Conservation (phyloP, 179 eudicot species). For the Carnegiea gigantea region DNA sequence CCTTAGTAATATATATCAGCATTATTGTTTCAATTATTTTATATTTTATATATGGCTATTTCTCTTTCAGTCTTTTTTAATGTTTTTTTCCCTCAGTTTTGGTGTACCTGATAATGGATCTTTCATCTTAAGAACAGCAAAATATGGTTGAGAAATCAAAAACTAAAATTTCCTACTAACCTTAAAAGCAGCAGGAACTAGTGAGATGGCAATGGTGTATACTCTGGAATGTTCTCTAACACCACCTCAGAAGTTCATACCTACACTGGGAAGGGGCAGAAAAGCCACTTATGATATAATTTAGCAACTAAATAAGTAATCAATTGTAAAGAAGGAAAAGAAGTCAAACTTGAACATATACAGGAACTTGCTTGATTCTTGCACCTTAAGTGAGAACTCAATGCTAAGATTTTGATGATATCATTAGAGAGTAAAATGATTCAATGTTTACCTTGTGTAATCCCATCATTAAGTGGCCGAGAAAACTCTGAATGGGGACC, state of each 20-base stretch:
- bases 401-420: background rate
- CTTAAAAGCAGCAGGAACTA: slow-evolving; percentile 5
- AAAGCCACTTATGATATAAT: background rate
- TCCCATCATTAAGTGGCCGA: slow-evolving; percentile 32
- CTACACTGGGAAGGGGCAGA: slow-evolving; percentile 13
- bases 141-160: background rate
- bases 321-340: background rate
- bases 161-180: slow-evolving; percentile 10
- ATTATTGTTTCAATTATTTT: background rate
- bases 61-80: too few relatives aligned
- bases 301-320: background rate
- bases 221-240: background rate
- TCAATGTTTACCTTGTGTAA: slow-evolving; percentile 24
- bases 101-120: background rate
- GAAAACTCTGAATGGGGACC: slow-evolving; percentile 31
- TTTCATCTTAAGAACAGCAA: background rate
- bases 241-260: background rate
- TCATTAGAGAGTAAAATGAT: background rate
- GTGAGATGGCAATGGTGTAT: background rate
- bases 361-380: background rate
- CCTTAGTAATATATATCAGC: background rate
- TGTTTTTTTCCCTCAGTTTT: background rate
- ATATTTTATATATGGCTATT: too few relatives aligned
- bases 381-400: background rate
- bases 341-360: too few relatives aligned